Evolutionary conservation across 768 basidiomycete species (phyloP).

Genomic region (Pleurotus platypus): DNA sequence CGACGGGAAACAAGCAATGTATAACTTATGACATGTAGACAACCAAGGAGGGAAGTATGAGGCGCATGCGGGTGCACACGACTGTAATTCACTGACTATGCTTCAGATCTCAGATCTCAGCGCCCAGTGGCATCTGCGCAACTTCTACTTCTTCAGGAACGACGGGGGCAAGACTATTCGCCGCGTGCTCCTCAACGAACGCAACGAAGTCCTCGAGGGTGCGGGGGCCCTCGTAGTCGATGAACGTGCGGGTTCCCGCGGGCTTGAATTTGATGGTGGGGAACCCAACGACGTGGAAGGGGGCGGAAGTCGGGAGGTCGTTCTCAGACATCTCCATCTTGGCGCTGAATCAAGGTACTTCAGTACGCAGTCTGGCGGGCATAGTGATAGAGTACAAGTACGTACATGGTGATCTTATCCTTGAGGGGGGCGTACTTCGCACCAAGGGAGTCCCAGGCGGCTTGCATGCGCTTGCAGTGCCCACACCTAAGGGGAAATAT

Average conservation of each 20-base stretch:
- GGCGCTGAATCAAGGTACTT: constrained; percentile 45
- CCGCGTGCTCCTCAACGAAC: constrained; percentile 71
- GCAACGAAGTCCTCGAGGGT: constrained; percentile 81
- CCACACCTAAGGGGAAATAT: constrained; percentile 56
- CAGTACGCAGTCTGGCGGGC: too few relatives aligned
- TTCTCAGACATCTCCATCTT: constrained; percentile 98
- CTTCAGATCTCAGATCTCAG: neutral
- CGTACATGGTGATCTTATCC: constrained; percentile 77
- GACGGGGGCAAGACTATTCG: too few relatives aligned
- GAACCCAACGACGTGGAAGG: constrained; percentile 86
- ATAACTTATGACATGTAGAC: too few relatives aligned
- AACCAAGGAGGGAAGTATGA: too few relatives aligned
- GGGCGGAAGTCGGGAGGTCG: constrained; percentile 83
- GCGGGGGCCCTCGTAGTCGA: constrained; percentile 92
- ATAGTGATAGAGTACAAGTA: constrained; percentile 4
- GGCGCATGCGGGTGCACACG: too few relatives aligned
- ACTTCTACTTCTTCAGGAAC: constrained; percentile 20
- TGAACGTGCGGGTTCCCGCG: constrained; percentile 80
- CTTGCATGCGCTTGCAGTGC: constrained; percentile 95
- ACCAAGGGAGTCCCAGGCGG: constrained; percentile 88
- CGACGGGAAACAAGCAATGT: too few relatives aligned
- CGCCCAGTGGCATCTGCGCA: constrained; percentile 32
- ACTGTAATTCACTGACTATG: too few relatives aligned
- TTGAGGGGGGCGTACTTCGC: constrained; percentile 76
- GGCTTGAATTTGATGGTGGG: constrained; percentile 97